phyloP scores from a whole-genome alignment of 1,284 basidiomycete genomes.

The Fomitopsis palustris region DNA sequence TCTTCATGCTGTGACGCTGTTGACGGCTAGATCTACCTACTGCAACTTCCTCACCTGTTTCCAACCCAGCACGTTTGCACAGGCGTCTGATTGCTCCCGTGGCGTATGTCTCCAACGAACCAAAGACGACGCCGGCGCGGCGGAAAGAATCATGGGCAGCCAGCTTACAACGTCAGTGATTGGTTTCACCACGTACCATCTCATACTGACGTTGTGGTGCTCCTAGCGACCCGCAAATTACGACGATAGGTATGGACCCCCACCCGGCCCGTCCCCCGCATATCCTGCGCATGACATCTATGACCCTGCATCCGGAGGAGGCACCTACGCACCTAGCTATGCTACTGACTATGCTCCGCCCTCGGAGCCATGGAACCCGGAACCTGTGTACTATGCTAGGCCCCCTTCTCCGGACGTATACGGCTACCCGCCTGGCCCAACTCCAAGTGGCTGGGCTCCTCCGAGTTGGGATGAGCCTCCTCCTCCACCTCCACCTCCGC shows the following conservation, averaged over 20 bases:
- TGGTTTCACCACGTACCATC: not conserved
- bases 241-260: not conserved
- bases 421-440: conserved; percentile 23
- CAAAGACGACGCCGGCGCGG: conserved; percentile 1
- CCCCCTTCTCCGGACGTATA: conserved; percentile 53
- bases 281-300: not conserved
- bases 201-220: not conserved
- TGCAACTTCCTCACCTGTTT: not conserved
- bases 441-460: conserved; percentile 20
- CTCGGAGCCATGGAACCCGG: conserved; percentile 33
- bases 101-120: not conserved
- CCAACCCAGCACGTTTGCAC: not conserved
- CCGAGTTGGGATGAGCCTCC: conserved; percentile 31
- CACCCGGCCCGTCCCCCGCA: not conserved
- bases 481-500: conserved; percentile 18
- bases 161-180: not conserved
- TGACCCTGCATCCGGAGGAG: conserved; percentile 3
- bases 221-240: not conserved
- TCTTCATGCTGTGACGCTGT: not conserved
- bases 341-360: conserved; percentile 38
- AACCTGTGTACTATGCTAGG: conserved; percentile 38
- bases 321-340: conserved; percentile 38
- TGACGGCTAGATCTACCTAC: not conserved
- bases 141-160: not conserved
- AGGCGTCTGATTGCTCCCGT: not conserved